These are phyloP conservation scores for Phaeotremella skinneri DNA, from an alignment of 768 basidiomycete species.

Conservation along the genomic window DNA sequence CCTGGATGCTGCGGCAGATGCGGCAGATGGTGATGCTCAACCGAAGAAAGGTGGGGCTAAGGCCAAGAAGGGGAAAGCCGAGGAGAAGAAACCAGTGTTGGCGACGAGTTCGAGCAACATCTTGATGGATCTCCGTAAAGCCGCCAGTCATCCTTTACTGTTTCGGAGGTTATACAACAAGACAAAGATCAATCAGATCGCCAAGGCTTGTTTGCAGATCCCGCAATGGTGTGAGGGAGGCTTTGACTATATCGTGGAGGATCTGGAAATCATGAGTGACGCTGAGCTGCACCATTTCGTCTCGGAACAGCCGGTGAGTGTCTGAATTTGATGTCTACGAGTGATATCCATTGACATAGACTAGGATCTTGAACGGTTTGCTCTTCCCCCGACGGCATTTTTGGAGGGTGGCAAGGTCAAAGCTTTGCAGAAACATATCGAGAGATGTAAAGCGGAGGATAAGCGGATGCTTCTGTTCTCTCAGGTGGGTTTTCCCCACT, in stretches of 20 bases:
- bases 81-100: constrained; percentile 50
- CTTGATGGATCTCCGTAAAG: constrained; percentile 95
- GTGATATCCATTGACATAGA: too few relatives aligned
- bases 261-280: constrained; percentile 97
- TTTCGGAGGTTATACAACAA: constrained; percentile 85
- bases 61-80: constrained; percentile 56
- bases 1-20: constrained; percentile 48
- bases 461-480: constrained; percentile 91
- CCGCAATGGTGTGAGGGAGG: constrained; percentile 82
- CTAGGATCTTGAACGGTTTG: constrained; percentile 61
- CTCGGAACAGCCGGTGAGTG: constrained; percentile 73
- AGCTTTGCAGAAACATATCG: constrained; percentile 68
- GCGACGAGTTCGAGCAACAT: constrained; percentile 83
- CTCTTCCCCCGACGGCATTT: constrained; percentile 71
- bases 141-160: constrained; percentile 92
- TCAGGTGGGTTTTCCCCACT: constrained; percentile 61
- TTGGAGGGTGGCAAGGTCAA: constrained; percentile 84
- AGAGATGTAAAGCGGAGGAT: constrained; percentile 63
- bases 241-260: constrained; percentile 86
- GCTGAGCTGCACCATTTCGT: constrained; percentile 81
- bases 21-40: constrained; percentile 42
- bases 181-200: constrained; percentile 67
- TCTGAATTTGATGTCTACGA: background rate
- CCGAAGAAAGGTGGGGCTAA: constrained; percentile 53
- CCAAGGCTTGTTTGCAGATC: constrained; percentile 82